phyloP scores from a whole-genome alignment of 257 asterid species.

The Leonotis leonurus region DNA sequence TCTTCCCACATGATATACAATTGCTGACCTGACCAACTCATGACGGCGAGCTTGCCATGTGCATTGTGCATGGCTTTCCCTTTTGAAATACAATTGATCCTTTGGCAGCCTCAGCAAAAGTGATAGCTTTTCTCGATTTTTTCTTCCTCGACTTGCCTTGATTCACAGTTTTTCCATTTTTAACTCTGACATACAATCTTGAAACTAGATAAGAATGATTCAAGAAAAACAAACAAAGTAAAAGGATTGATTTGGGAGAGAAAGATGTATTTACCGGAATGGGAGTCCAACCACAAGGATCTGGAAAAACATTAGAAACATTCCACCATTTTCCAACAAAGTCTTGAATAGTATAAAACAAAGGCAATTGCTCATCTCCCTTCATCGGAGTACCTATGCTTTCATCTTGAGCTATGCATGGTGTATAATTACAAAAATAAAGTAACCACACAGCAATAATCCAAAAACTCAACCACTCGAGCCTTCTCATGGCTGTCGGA shows the following conservation, averaged over 20 bases:
- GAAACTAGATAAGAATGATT: slow-evolving; percentile 1
- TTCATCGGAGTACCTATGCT: slow-evolving; percentile 55
- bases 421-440: slow-evolving; percentile 14
- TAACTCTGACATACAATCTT: slow-evolving; percentile 25
- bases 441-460: slow-evolving; percentile 25
- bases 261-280: slow-evolving; percentile 43
- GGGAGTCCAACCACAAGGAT: slow-evolving; percentile 99
- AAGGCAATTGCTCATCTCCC: slow-evolving; percentile 53
- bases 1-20: slow-evolving; percentile 91
- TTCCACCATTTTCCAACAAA: slow-evolving; percentile 98
- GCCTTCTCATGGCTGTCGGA: slow-evolving; percentile 33
- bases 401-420: slow-evolving; percentile 58
- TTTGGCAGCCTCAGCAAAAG: slow-evolving; percentile 91
- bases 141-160: slow-evolving; percentile 62
- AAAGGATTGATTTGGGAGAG: background rate
- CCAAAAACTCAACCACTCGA: slow-evolving; percentile 17
- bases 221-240: background rate
- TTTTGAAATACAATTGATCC: slow-evolving; percentile 84
- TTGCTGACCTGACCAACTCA: slow-evolving; percentile 74
- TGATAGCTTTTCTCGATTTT: slow-evolving; percentile 69
- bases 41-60: slow-evolving; percentile 92
- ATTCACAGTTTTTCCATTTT: slow-evolving; percentile 25
- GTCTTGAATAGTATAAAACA: slow-evolving; percentile 79
- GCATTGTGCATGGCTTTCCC: slow-evolving; percentile 96
- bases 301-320: slow-evolving; percentile 97